Base-by-base conservation (phyloP, 371 early-diverging fungal genomes). In the Syncephalis fuscata region DNA sequence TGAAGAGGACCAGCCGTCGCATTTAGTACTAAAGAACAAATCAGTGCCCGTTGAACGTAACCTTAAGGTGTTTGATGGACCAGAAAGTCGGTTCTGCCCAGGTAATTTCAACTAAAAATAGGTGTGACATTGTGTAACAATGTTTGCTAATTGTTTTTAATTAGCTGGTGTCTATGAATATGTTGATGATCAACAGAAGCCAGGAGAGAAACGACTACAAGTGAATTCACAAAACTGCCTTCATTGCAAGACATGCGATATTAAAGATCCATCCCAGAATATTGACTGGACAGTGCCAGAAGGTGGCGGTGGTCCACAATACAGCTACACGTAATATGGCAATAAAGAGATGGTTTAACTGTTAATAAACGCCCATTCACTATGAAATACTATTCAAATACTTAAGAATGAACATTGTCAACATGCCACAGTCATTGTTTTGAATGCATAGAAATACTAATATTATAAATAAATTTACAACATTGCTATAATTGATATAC, bases 171-270 rank as follows among this genome's bases (percentile, higher is more conserved):
- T 97, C 2, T 97, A 97, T 63, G 98, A 97, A 70, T 97, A 87
- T 63, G 85, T 95, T 0, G 95, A 93, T 9, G 87, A 91, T 52
- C 93, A 90, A 52, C 68, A 67, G 16, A 76, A 78, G 23, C 51
- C 40, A 40, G 90, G 87, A 4, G 52, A 78, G 50, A 85, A 94
- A 70, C 73, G 92, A n/a, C 80, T 95, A 59, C 94, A 95, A 68
- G 93, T 97, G 66, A 96, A 98, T 66, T 79, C 89, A 26, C 87
- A 87, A 59, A 98, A 98, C 69, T 98, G 98, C 66, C 84, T 98
- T 48, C 98, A 98, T 63, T 98, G 98, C 76, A 98, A 98, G 75
- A 98, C 98, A 0, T 98, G 98, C 61, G 97, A 98, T 62, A 98
- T 98, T 65, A 98, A 98, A 65, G 96, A 95, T 64, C 96, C 96